Evolutionary conservation across 306 rosid genomes (phyloP).

Genomic region (Psophocarpus tetragonolobus): DNA sequence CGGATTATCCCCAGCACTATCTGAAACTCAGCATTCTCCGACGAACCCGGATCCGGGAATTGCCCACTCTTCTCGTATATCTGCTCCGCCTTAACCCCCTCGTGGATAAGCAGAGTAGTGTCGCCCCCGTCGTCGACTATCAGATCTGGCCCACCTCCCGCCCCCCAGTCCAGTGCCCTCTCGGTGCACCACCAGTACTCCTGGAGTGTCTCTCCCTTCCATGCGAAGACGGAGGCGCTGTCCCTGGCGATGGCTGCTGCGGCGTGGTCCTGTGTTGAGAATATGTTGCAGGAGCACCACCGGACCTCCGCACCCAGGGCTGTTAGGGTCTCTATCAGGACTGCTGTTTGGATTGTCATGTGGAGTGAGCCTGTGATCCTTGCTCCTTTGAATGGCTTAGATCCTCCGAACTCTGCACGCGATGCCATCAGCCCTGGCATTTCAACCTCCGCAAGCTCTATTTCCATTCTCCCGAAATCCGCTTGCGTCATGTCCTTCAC

Average conservation of each 20-base stretch:
- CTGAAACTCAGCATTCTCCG: conserved; percentile 85
- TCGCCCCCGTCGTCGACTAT: conserved; percentile 97
- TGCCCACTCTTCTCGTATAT: conserved; percentile 54
- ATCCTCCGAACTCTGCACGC: conserved; percentile 66
- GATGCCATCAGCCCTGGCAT: conserved; percentile 87
- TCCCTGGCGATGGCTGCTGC: conserved; percentile 95
- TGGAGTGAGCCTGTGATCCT: conserved; percentile 95
- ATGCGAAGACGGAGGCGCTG: conserved; percentile 86
- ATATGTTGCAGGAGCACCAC: conserved; percentile 97
- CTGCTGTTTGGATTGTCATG: conserved; percentile 98
- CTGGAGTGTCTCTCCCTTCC: conserved; percentile 96
- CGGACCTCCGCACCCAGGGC: conserved; percentile 97
- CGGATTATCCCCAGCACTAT: conserved; percentile 68
- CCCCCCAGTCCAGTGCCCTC: conserved; percentile 91
- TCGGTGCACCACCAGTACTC: conserved; percentile 99
- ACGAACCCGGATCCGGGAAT: conserved; percentile 68
- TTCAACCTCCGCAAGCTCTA: conserved; percentile 93
- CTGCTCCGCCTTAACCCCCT: conserved; percentile 93
- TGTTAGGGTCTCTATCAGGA: conserved; percentile 92
- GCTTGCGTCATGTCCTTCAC: conserved; percentile 94
- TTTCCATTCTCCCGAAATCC: conserved; percentile 84
- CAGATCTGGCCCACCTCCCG: conserved; percentile 87
- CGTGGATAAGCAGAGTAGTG: conserved; percentile 77
- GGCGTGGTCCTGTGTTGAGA: conserved; percentile 97
- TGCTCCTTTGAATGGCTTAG: conserved; percentile 86